These are phyloP conservation scores for Gossypium longicalyx DNA, from an alignment of 345 rosid genomes.

Conservation along the genomic window DNA sequence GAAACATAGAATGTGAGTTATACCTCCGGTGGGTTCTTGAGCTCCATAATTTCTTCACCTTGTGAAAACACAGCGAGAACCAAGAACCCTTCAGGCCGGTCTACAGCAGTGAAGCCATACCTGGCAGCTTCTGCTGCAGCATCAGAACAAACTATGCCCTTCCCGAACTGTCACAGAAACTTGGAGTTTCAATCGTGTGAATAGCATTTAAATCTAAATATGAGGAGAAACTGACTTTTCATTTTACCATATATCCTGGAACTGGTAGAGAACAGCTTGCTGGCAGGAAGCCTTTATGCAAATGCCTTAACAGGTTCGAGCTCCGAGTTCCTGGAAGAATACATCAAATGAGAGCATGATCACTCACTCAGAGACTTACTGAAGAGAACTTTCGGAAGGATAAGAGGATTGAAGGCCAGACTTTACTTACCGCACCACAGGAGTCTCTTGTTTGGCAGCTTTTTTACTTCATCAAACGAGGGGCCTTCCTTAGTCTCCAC, in stretches of 20 bases:
- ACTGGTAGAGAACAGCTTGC: conserved; percentile 66
- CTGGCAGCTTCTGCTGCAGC: conserved; percentile 84
- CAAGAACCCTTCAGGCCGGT: conserved; percentile 75
- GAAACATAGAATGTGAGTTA: too few relatives aligned
- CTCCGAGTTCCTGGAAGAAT: conserved; percentile 6
- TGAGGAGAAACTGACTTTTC: background rate
- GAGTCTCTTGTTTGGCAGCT: conserved; percentile 60
- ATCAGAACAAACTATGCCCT: conserved; percentile 75
- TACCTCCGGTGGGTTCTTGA: conserved; percentile 53
- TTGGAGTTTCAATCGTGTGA: background rate
- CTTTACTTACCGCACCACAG: conserved; percentile 70
- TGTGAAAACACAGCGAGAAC: conserved; percentile 57
- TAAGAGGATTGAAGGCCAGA: background rate
- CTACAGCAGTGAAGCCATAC: conserved; percentile 65
- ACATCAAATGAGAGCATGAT: background rate
- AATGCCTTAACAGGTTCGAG: conserved; percentile 30
- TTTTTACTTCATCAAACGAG: conserved; percentile 59
- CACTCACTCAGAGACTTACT: background rate
- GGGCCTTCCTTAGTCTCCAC: conserved; percentile 53
- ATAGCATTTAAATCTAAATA: background rate
- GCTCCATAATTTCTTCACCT: conserved; percentile 46
- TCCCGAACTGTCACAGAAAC: conserved; percentile 49
- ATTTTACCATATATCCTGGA: conserved; percentile 63
- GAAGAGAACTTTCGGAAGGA: background rate
- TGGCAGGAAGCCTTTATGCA: conserved; percentile 69